A percentile compares a stretch with the other conserved stretches of the same genome.
Conservation (phyloP, 2,329 filamentous ascomycete genomes). For the Colletotrichum sp. region DNA sequence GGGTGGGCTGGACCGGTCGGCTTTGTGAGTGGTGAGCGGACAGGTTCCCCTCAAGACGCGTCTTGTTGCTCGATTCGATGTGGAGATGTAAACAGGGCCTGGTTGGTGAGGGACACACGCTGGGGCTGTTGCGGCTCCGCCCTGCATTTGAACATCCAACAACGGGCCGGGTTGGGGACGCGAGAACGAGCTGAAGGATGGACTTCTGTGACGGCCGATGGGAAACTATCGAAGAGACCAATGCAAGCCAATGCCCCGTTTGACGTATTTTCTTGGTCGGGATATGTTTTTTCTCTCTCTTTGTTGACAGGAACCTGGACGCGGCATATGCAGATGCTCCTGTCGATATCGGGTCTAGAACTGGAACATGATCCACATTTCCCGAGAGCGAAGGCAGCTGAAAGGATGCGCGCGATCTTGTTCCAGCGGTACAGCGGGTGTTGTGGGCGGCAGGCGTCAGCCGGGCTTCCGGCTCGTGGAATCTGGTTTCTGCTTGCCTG, state of each 20-base stretch:
- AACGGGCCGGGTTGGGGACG: neutral
- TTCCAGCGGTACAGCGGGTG: neutral
- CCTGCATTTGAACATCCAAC: neutral
- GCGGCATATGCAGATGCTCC: neutral
- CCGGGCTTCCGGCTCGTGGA: constrained; percentile 11
- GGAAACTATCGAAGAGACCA: neutral
- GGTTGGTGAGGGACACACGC: neutral
- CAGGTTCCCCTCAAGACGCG: neutral
- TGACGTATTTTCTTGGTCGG: neutral
- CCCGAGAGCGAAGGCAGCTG: neutral
- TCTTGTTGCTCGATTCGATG: neutral
- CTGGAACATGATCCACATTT: neutral
- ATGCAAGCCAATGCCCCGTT: neutral
- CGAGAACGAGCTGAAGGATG: neutral
- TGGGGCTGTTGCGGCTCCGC: neutral
- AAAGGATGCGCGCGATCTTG: neutral
- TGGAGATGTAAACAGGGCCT: neutral
- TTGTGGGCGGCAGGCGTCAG: neutral
- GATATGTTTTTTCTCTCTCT: neutral
- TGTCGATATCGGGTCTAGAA: neutral
- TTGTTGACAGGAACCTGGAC: neutral
- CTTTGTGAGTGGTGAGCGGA: neutral
- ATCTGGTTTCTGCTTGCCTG: neutral
- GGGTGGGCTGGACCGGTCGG: neutral
- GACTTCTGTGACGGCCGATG: neutral